Base-by-base conservation (phyloP, 768 basidiomycete genomes). In the Mycena galericulata region DNA sequence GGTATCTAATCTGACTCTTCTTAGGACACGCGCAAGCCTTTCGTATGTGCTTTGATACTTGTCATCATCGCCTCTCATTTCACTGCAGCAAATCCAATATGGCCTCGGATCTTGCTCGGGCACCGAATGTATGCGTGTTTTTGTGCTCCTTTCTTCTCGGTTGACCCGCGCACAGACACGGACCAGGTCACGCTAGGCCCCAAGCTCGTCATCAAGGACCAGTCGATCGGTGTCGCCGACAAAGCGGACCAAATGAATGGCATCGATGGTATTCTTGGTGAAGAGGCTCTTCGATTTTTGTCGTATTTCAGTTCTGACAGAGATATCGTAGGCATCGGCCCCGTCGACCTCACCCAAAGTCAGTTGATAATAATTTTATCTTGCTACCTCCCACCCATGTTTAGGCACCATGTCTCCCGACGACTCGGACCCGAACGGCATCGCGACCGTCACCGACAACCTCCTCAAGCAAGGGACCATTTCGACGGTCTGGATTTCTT, bases 231-330 rank as follows among this genome's bases (percentile, higher is more conserved):
- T 69, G 85, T 84, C 45, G 85, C 87, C 14, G 54, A 66, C 20
- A 51, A 56, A 1, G 51, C 68, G 11, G 22, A 15, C 18, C 36
- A 68, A 10, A 71, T 71, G 70, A 17, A 64, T 30, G 58, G 57
- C 18, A 74, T 84, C 34, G 86, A 86, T 61, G 86, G 86, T 0
- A 86, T 87, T 65, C 49, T 87, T n/a, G 86, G 87, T 85, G 68
- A n/a, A n/a, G n/a, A n/a, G 79, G 69, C 22, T 20, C 17, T 24
- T 18, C 18, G 24, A 24, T 51, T 40, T 26, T 15, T 36, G 7
- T n/a, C 14, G 11, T 30, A 15, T 46, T 15, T 34, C 38, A 20
- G 46, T 34, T 32, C 60, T 29, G 40, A 24, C 29, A 36, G 34
- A 14, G 34, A 36, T 36, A 36, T 36, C 34, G 30, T 36, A 86